Conservation (phyloP, 2,329 filamentous ascomycete genomes). For the Plenodomus lindquistii region DNA sequence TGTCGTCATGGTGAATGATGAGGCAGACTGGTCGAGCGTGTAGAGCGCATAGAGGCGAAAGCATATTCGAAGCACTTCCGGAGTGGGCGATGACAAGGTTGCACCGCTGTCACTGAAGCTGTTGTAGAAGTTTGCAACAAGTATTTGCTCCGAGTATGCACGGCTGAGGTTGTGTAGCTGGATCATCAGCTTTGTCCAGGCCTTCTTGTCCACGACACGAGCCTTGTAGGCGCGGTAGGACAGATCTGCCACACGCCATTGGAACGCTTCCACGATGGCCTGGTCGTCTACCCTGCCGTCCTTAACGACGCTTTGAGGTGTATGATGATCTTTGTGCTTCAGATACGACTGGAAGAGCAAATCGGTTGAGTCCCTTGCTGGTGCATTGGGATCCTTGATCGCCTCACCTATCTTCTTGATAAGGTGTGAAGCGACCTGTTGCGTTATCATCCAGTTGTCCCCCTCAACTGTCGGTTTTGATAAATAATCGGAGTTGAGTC, state of each 20-base stretch:
- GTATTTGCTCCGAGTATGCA: conserved; percentile 55
- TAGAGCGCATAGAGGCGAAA: conserved; percentile 55
- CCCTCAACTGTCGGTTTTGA: conserved; percentile 61
- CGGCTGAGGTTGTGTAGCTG: conserved; percentile 48
- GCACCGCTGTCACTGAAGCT: conserved; percentile 33
- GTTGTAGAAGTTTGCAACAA: conserved; percentile 53
- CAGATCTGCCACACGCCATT: conserved; percentile 50
- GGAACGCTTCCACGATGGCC: conserved; percentile 51
- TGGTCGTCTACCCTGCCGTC: conserved; percentile 42
- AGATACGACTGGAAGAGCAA: conserved; percentile 48
- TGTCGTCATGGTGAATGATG: conserved; percentile 51
- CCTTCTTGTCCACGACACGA: conserved; percentile 50
- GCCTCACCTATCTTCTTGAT: conserved; percentile 57
- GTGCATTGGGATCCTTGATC: conserved; percentile 36
- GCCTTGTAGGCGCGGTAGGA: conserved; percentile 50
- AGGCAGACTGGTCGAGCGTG: conserved; percentile 51
- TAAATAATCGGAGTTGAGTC: conserved; percentile 56
- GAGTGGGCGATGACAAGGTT: conserved; percentile 25
- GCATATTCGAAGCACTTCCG: conserved; percentile 44
- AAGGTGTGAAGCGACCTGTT: conserved; percentile 55
- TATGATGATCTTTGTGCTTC: conserved; percentile 31
- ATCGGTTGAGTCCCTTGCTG: conserved; percentile 46
- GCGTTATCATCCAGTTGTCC: conserved; percentile 62
- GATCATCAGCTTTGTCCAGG: conserved; percentile 54
- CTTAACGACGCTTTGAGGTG: conserved; percentile 27